Conservation (phyloP, 768 basidiomycete genomes). For the Tricholoma sp. region DNA sequence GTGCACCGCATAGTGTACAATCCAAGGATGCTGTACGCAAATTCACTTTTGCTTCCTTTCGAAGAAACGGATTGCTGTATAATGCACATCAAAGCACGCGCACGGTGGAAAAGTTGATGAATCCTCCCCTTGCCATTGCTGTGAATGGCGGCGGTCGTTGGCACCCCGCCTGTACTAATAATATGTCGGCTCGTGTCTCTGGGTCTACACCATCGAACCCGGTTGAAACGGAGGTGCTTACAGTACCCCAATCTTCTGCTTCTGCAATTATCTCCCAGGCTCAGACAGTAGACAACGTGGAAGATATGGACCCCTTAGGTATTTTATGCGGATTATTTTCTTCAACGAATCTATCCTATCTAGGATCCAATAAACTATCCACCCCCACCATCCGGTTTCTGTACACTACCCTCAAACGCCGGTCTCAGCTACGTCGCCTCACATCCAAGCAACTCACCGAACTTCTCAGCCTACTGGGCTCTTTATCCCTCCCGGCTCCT, state of each 20-base stretch:
- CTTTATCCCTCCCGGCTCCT: slow-evolving; percentile 34
- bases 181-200: not conserved
- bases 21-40: not conserved
- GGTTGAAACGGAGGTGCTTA: not conserved
- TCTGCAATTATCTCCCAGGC: not conserved
- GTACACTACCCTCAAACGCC: slow-evolving; percentile 31
- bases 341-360: slow-evolving; percentile 9
- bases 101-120: not conserved
- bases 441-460: slow-evolving; percentile 30
- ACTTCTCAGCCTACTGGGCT: slow-evolving; percentile 46
- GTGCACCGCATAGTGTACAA: not conserved
- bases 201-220: not conserved
- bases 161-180: not conserved
- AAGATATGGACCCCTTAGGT: not conserved
- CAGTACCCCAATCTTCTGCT: not conserved
- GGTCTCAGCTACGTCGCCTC: slow-evolving; percentile 28
- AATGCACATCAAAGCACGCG: not conserved
- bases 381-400: slow-evolving; percentile 32
- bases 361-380: slow-evolving; percentile 17
- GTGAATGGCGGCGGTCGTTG: not conserved
- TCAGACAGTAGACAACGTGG: too few species aligned
- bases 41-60: not conserved
- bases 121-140: not conserved
- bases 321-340: slow-evolving; percentile 12
- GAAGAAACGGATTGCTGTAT: not conserved